Evolutionary conservation across 2,329 filamentous ascomycete genomes (phyloP), one percentile per base, ranked within the genome.

Genomic region (Penicillium sumatraense): DNA sequence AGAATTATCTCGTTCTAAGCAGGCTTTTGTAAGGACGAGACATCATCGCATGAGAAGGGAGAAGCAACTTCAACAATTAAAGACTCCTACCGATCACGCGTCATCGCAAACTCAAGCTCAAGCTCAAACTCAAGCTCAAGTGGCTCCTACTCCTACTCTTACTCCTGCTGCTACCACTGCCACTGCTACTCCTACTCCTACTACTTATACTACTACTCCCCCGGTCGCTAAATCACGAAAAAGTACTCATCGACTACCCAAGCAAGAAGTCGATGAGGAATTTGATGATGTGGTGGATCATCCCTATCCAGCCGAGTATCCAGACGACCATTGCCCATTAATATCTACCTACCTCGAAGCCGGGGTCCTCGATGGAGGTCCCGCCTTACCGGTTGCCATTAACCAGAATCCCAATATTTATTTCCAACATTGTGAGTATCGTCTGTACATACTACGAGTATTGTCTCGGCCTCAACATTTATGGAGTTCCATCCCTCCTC

Each of bases 401-500:
- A 45, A 54, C 18, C 51, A 58, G n/a, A 58, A 54, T 35, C 45
- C 49, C 38, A 60, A 61, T 41, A 20, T 60, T n/a, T 63, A 63
- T 27, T 61, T 61, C 35, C 54, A 61, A 38, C 59, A 63, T 53
- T 63, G 61, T 63, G 56, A 41, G 61, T 41, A 23, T 11, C 9
- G 1, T 16, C 33, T 18, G 14, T n/a, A 14, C 18, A 36, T 4
- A 36, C 10, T n/a, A 36, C 6, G 16, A 20, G 7, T n/a, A 36
- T n/a, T 14, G 33, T 20, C 14, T 8, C 11, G n/a, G 9, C 16
- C 33, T n/a, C n/a, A n/a, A n/a, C n/a, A n/a, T n/a, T n/a, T n/a
- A n/a, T n/a, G n/a, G n/a, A 36, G n/a, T 16, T n/a, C 33, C 14
- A 31, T 31, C 29, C 29, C 11, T 10, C 16, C n/a, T 20, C 6